These are phyloP conservation scores for Metroxylon sagu DNA, from an alignment of 176 grass and related monocot genomes.

Conservation along the genomic window DNA sequence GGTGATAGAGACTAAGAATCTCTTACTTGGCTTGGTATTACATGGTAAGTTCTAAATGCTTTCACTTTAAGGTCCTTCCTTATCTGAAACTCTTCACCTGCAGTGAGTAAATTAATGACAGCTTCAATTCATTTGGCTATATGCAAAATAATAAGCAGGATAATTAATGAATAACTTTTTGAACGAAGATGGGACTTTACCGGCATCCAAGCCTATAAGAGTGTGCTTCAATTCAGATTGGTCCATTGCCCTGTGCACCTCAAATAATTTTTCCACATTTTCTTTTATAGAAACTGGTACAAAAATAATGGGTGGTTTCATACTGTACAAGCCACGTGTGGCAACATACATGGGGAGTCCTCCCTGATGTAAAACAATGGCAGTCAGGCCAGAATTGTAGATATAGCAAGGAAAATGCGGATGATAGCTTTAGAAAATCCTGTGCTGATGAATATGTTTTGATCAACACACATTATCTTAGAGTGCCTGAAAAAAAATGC, in stretches of 20 bases:
- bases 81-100: conserved; percentile 66
- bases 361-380: conserved; percentile 25
- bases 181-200: background rate
- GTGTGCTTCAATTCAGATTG: conserved; percentile 84
- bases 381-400: no score
- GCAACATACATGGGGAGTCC: conserved; percentile 96
- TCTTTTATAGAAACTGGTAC: conserved; percentile 53
- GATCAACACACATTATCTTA: no score
- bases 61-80: conserved; percentile 86
- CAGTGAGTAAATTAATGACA: background rate
- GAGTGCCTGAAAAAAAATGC: no score
- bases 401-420: no score
- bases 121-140: no score
- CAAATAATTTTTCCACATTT: conserved; percentile 60
- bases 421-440: no score
- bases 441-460: no score
- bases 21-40: conserved; percentile 77
- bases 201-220: conserved; percentile 60
- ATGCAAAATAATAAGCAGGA: no score
- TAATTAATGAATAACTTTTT: no score
- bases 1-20: background rate
- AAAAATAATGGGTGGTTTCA: conserved; percentile 87
- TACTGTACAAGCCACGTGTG: conserved; percentile 63
- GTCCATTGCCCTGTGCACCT: conserved; percentile 82
- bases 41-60: conserved; percentile 88